Conservation (phyloP, 2,329 filamentous ascomycete genomes). For the Colletotrichum tanaceti region DNA sequence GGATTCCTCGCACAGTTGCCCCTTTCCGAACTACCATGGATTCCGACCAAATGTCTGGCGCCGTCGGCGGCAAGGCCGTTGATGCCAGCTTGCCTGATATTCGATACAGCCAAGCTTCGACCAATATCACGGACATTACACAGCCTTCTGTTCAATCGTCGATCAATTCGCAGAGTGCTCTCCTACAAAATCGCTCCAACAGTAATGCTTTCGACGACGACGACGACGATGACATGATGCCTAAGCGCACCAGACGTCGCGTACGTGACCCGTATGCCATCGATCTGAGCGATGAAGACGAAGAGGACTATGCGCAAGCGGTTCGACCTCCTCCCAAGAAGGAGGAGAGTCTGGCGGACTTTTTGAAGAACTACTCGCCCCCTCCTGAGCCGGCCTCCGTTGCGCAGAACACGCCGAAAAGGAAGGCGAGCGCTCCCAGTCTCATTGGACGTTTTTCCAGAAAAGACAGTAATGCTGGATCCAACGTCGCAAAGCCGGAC, state of each 20-base stretch:
- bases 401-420: conserved; percentile 61
- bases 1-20: conserved; percentile 84
- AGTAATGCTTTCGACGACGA: conserved; percentile 60
- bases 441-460: conserved; percentile 69
- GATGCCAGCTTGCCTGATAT: conserved; percentile 69
- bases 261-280: conserved; percentile 95
- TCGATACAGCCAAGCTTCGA: conserved; percentile 67
- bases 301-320: conserved; percentile 61
- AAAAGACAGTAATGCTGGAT: conserved; percentile 48
- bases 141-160: conserved; percentile 70
- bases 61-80: conserved; percentile 65
- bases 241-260: conserved; percentile 79
- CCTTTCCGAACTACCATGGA: conserved; percentile 89
- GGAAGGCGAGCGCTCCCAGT: conserved; percentile 72
- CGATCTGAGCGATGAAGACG: conserved; percentile 78
- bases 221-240: conserved; percentile 67
- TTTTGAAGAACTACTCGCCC: conserved; percentile 76
- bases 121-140: conserved; percentile 68
- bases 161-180: conserved; percentile 79
- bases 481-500: conserved; percentile 46
- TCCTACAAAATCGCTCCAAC: conserved; percentile 60
- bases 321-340: conserved; percentile 55
- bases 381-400: conserved; percentile 62
- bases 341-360: conserved; percentile 79
- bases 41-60: conserved; percentile 77